Base-by-base conservation (phyloP, 371 early-diverging fungal species). In the Mucor mucedo region DNA sequence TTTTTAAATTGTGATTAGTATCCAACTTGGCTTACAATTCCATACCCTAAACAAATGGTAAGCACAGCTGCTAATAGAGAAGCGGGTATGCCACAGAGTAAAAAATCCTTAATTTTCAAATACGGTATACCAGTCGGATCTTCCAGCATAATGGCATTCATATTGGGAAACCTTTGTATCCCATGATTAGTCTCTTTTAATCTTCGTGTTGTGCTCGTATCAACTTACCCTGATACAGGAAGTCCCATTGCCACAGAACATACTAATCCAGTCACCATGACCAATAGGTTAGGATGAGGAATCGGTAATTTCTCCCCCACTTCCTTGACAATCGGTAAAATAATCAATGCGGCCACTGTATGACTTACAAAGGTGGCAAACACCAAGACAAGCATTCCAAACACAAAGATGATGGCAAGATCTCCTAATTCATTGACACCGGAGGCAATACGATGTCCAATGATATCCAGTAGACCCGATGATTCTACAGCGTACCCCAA, bases 311-410 rank as follows among this genome's bases (percentile, higher is more conserved):
- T 61, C 9, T 70, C 61, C 3, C 93, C 93, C 41, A 93, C 85
- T 66, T 90, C 79, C 45, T 83, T 79, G n/a, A 93, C 89, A 52
- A 93, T 87, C 0, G 93, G 93, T 55, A 93, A 65, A 49, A 93
- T 85, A 58, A 93, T 91, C 45, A 93, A 72, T 0, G 93, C 93
- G 0, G 89, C 91, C 11, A 97, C 98, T 0, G 98, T 96, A 68
- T 97, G 98, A 9, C 90, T 90, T 59, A 97, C 92, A 70, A 97
- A 96, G 5, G 93, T 93, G n/a, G 96, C 88, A 61, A 91, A 85
- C 5, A 91, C 84, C 5, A 91, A 69, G 9, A 91, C 84, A 55
- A 93, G 66, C 9, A 73, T 63, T 7, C 87, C 78, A 64, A 93
- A 89, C 29, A 88, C 72, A 38, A 85, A 74, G 32, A 90, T 69